Percentiles rank a stretch among this genome's conserved stretches.
phyloP scores from a whole-genome alignment of 2,329 filamentous ascomycete genomes.

The Neodidymelliopsis sp. region DNA sequence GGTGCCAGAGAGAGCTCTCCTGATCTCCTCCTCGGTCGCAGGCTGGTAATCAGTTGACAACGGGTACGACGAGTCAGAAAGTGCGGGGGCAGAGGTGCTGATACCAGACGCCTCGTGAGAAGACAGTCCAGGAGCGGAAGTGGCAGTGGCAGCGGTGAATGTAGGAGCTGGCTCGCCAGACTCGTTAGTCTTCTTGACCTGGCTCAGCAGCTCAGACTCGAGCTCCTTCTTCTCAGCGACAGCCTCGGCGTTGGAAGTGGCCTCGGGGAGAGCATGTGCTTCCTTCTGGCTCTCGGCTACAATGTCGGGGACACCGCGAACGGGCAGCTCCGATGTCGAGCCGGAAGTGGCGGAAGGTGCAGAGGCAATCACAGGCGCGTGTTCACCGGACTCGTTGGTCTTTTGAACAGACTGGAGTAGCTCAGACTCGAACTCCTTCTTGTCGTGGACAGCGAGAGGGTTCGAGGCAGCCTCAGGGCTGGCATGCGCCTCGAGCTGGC shows the following conservation, averaged over 20 bases:
- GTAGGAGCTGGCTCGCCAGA: conserved; percentile 56
- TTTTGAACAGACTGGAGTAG: conserved; percentile 56
- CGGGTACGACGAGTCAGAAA: conserved; percentile 9
- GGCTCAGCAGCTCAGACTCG: conserved; percentile 74
- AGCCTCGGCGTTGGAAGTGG: conserved; percentile 68
- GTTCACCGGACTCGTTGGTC: conserved; percentile 51
- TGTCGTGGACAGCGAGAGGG: conserved; percentile 71
- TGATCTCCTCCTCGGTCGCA: conserved; percentile 9
- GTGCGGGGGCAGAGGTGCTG: conserved; percentile 7
- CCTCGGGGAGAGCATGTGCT: conserved; percentile 69
- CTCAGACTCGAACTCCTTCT: conserved; percentile 75
- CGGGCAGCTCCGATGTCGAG: conserved; percentile 37
- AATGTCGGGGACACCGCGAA: conserved; percentile 59
- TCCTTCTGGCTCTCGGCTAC: conserved; percentile 76
- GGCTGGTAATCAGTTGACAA: conserved; percentile 16
- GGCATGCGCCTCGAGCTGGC: conserved; percentile 69
- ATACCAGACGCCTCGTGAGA: not conserved
- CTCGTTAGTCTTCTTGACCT: conserved; percentile 57
- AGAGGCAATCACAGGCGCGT: conserved; percentile 30
- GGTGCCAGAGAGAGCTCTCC: conserved; percentile 5
- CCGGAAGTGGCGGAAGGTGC: conserved; percentile 24
- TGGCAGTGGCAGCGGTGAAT: conserved; percentile 45
- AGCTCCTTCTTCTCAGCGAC: conserved; percentile 75
- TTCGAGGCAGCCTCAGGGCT: conserved; percentile 71
- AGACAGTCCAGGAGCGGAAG: conserved; percentile 42